A percentile compares a stretch with the other conserved stretches of the same genome.
Evolutionary conservation across 1,139 yeast species (phyloP).

Genomic region (Yamadazyma dushanensis): DNA sequence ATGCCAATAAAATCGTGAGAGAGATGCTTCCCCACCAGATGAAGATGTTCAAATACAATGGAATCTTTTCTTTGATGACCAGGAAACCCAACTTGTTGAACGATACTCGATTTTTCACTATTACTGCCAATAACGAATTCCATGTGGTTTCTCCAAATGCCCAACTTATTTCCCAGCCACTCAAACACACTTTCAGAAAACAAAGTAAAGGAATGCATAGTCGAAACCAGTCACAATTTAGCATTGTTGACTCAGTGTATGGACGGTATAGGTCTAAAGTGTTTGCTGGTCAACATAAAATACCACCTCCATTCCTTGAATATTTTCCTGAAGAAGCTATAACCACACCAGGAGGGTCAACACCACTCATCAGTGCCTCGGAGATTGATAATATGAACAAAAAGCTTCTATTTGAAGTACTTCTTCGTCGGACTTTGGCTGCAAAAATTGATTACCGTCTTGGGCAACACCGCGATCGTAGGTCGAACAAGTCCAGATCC

Average conservation of each 20-base stretch:
- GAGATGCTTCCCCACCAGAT: conserved; percentile 32
- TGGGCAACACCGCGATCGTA: conserved; percentile 18
- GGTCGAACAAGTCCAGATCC: neutral
- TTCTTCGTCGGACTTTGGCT: conserved; percentile 43
- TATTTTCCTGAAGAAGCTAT: conserved; percentile 34
- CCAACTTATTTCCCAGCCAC: conserved; percentile 20
- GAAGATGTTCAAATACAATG: conserved; percentile 25
- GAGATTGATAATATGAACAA: conserved; percentile 34
- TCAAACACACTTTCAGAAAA: conserved; percentile 17
- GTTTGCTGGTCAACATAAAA: conserved; percentile 21
- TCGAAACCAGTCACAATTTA: conserved; percentile 9
- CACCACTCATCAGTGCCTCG: conserved; percentile 1
- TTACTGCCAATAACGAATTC: conserved; percentile 10
- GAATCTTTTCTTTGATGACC: conserved; percentile 13
- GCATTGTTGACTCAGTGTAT: conserved; percentile 22
- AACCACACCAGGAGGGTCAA: conserved; percentile 13
- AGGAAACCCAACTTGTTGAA: conserved; percentile 23
- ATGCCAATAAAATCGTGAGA: conserved; percentile 25
- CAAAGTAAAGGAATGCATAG: conserved; percentile 5
- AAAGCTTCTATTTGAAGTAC: conserved; percentile 35
- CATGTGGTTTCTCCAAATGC: conserved; percentile 11
- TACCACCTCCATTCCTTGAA: conserved; percentile 29
- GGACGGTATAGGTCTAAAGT: conserved; percentile 29
- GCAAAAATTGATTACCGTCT: conserved; percentile 44
- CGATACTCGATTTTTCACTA: conserved; percentile 11